Evolutionary conservation across 1,284 basidiomycete species (phyloP), one percentile per base, ranked within the genome.

Genomic region (Ganoderma meredithae): DNA sequence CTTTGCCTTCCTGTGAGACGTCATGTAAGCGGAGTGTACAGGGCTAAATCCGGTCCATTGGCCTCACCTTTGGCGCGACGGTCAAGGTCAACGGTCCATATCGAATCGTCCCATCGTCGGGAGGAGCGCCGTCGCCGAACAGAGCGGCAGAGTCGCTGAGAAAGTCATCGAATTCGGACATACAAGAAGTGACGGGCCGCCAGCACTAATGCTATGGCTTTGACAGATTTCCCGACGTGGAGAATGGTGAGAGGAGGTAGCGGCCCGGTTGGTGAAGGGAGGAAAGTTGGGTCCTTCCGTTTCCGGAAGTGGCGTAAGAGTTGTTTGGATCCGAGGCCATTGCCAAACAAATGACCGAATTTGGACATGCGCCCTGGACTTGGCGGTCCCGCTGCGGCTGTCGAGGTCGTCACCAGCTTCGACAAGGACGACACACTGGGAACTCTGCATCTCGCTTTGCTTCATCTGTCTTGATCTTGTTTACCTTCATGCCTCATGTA

Each of bases 1-100:
- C 85, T 78, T 90, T 90, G 67, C 88, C 87, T 81, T 88, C 86
- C 88, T 89, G 66, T 9, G 15, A n/a, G n/a, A 25, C 3, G 27
- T 31, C 3, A 31, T 31, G 27, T 31, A 31, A 31, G 27, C 27
- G 3, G 27, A 31, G 27, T 3, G 27, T 1, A 31, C 27, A 2
- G 27, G 3, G 27, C 27, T 31, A 31, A 31, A 31, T 1, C 27
- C 27, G 3, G 27, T 3, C 27, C 27, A 31, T 31, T 31, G 27
- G 27, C 27, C 27, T 31, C 2, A 66, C 71, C 69, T 72, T 72
- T 2, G 69, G 71, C 4, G 71, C 71, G 22, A 68, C 64, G 1
- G 69, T 71, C 60, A 72, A 39, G 1, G 52, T 62, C 25, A 72
- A 63, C 19, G 71, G 68, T 31, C 71, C 71, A 56, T 72, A 72